Evolutionary conservation across 345 rosid species (phyloP), one percentile per base, ranked within the genome.

Genomic region (Salix dunnii): DNA sequence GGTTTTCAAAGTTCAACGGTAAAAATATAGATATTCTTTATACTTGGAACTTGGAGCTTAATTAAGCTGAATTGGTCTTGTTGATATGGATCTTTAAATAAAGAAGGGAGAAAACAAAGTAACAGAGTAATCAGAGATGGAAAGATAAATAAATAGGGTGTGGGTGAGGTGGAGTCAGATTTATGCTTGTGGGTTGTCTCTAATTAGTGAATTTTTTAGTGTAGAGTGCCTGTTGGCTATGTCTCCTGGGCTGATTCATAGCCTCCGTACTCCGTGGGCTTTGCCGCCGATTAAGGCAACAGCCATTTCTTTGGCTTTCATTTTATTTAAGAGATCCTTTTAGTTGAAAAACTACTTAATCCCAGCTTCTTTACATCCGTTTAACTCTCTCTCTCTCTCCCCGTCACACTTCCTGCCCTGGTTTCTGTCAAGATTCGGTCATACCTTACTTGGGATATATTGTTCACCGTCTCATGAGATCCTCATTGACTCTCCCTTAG

Each of bases 1-100:
- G 94, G 90, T 84, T 86, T 84, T 86, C 86, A 84, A 86, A 78
- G 83, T 89, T 88, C 85, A 88, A 90, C 83, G 84, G 82, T 85
- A 74, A 76, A 80, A 77, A 31, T 66, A 25, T 49, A 75, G 67
- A 42, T 68, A 71, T 68, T 78, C 77, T 82, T 76, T 43, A 28
- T 64, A 28, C 40, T 87, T 84, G 88, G 92, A 85, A 88, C 90
- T 89, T 90, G 91, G 85, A 85, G 80, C 83, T 82, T 74, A 61
- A 63, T 80, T 81, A 60, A 74, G 78, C 78, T 75, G 76, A 82
- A 79, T 17, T 38, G 55, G 75, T 67, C 67, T 67, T 46, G 53
- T 67, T 70, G 84, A 63, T 72, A 74, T 77, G 87, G 61, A 81
- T 77, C 70, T 75, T 84, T 48, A 67, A 83, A 77, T 63, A 72